Base-by-base conservation (phyloP, 495 filamentous ascomycete genomes). In the Neurospora sp. region DNA sequence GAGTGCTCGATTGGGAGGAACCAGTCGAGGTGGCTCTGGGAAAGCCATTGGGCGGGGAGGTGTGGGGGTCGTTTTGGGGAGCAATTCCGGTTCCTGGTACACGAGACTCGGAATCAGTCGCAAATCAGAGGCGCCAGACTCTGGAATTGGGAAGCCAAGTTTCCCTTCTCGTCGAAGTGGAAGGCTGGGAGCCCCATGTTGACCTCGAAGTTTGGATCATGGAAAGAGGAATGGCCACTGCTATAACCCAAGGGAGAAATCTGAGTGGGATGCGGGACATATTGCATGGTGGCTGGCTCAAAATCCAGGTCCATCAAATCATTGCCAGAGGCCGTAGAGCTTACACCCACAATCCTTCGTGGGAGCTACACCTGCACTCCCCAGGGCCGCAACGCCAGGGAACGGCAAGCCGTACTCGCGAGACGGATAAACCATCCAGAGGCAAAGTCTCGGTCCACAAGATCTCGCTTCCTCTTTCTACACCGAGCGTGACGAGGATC, bases 161-260 rank as follows among this genome's bases (percentile, higher is more conserved):
- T 79, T n/a, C 74, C 75, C 10, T 94, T 79, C 75, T 97, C 96
- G 20, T 90, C 88, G 11, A 79, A 75, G 40, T 76, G 69, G 72
- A 78, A 78, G 54, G 71, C 78, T 20, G 82, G 72, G 31, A 82
- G 73, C 12, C 78, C 73, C 54, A 70, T 74, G 72, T 78, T 74
- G 38, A 81, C 72, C 27, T 94, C 80, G 76, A 98, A 97, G 18
- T 89, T 87, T 9, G 94, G 94, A 80, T 98, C 95, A 75, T 99
- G 8, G 42, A 35, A 27, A 35, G 54, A 35, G 54, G 5, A 35
- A 31, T 62, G 54, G 54, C 54, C 27, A 16, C 12, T 62, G 54
- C 5, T 35, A 6, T 35, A 16, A 35, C 5, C 27, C 12, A 62
- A 62, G 54, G 27, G 54, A 27, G 54, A 35, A 35, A 35, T 16